Percentiles rank a stretch among this genome's conserved stretches.
These are phyloP conservation scores for Aspergillus japonicus DNA, from an alignment of 2,329 filamentous ascomycete genomes.

Conservation along the genomic window DNA sequence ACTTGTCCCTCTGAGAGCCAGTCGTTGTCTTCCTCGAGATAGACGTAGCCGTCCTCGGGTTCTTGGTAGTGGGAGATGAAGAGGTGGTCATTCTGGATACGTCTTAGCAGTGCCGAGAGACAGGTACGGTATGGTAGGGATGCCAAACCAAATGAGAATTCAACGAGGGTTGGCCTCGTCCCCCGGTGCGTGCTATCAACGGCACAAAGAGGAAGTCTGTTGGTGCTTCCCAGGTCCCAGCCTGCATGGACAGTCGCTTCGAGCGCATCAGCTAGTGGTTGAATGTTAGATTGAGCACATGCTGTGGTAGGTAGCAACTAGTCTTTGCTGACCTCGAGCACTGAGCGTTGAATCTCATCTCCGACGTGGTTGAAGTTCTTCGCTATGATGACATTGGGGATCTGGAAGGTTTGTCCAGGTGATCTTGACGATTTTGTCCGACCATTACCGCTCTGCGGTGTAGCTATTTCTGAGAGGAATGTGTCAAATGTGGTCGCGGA, in stretches of 20 bases:
- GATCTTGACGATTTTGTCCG: neutral
- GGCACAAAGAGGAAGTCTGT: conserved; percentile 78
- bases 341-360: conserved; percentile 80
- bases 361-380: conserved; percentile 73
- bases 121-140: neutral
- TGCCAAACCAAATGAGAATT: conserved; percentile 43
- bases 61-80: conserved; percentile 86
- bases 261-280: conserved; percentile 70
- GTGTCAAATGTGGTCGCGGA: conserved; percentile 74
- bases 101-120: neutral
- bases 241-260: conserved; percentile 72
- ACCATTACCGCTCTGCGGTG: conserved; percentile 20
- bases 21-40: conserved; percentile 63
- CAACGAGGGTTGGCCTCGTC: conserved; percentile 32
- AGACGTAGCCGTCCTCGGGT: conserved; percentile 67
- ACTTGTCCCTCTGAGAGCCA: conserved; percentile 36
- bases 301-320: neutral
- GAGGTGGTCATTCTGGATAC: conserved; percentile 69
- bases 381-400: conserved; percentile 81
- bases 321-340: conserved; percentile 50
- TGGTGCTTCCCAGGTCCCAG: conserved; percentile 70
- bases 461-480: conserved; percentile 70
- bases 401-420: conserved; percentile 46
- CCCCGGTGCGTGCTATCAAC: conserved; percentile 52
- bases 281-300: conserved; percentile 13